These are phyloP conservation scores for Ustilaginoidea virens DNA, from an alignment of 2,329 filamentous ascomycete genomes.

Conservation along the genomic window DNA sequence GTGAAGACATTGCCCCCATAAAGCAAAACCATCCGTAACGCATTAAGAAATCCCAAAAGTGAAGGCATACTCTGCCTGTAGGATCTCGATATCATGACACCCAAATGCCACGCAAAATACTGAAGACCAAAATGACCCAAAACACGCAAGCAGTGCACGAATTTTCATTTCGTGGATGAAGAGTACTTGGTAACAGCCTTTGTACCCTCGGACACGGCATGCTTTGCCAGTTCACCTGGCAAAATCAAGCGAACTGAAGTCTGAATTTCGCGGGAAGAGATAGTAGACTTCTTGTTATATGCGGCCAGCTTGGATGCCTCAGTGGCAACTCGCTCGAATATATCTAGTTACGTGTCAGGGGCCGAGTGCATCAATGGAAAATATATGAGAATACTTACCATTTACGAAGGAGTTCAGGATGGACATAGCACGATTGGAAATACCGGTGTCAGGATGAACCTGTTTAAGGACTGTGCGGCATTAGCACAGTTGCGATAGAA, in stretches of 20 bases:
- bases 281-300: conserved; percentile 99
- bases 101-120: conserved; percentile 35
- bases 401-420: conserved; percentile 99
- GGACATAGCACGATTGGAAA: conserved; percentile 99
- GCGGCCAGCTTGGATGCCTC: conserved; percentile 98
- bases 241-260: conserved; percentile 97
- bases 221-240: conserved; percentile 96
- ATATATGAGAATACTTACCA: conserved; percentile 50
- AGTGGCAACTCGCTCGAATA: conserved; percentile 97
- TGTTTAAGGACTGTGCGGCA: conserved; percentile 99
- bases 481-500: too few species aligned
- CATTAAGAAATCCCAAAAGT: conserved; percentile 48
- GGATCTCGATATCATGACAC: conserved; percentile 40
- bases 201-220: conserved; percentile 97
- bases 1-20: conserved; percentile 54
- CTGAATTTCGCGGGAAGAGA: conserved; percentile 98
- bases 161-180: conserved; percentile 94
- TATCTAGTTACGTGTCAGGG: conserved; percentile 63
- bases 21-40: conserved; percentile 58
- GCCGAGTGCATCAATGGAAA: not conserved
- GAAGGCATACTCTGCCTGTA: conserved; percentile 18
- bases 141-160: conserved; percentile 38
- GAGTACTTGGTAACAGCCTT: conserved; percentile 99
- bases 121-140: conserved; percentile 37
- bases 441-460: conserved; percentile 99